Conservation (phyloP, 2,329 filamentous ascomycete genomes). For the Purpureocillium takamizusanense region DNA sequence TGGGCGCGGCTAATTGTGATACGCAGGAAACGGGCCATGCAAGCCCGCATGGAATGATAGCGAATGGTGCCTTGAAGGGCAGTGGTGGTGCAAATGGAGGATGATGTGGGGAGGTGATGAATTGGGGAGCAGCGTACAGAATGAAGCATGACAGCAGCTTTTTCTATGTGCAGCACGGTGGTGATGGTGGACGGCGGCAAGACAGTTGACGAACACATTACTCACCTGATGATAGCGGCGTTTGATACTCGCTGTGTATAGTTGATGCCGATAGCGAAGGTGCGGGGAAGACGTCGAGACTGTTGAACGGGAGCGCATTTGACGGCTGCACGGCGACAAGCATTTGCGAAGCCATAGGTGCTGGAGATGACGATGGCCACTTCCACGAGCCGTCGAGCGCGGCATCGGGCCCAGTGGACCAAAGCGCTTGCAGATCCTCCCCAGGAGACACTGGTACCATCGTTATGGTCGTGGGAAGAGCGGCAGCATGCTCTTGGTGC, state of each 20-base stretch:
- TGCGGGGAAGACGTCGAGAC: slow-evolving; percentile 1
- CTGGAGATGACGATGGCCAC: slow-evolving; percentile 3
- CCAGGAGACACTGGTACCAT: neutral
- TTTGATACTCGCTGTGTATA: too few species aligned
- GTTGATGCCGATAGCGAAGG: neutral
- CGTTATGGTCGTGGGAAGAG: neutral
- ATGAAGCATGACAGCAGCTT: too few species aligned
- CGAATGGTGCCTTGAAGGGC: too few species aligned
- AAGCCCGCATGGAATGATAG: too few species aligned
- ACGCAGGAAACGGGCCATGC: too few species aligned
- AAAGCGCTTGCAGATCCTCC: neutral
- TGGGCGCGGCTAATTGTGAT: too few species aligned
- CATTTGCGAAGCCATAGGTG: slow-evolving; percentile 1
- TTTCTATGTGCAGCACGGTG: too few species aligned
- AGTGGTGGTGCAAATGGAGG: too few species aligned
- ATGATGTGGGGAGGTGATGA: too few species aligned
- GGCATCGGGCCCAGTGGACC: neutral
- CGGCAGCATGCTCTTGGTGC: neutral
- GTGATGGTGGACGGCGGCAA: too few species aligned
- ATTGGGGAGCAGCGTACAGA: neutral
- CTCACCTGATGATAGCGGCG: slow-evolving; percentile 1
- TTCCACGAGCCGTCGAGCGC: slow-evolving; percentile 4
- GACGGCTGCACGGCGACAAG: slow-evolving; percentile 1
- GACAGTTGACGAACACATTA: neutral
- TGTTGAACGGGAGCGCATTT: neutral